A percentile compares a stretch with the other conserved stretches of the same genome.
These are phyloP conservation scores for Besnoitia besnoiti DNA, from an alignment of 169 alveolate species.

Conservation along the genomic window DNA sequence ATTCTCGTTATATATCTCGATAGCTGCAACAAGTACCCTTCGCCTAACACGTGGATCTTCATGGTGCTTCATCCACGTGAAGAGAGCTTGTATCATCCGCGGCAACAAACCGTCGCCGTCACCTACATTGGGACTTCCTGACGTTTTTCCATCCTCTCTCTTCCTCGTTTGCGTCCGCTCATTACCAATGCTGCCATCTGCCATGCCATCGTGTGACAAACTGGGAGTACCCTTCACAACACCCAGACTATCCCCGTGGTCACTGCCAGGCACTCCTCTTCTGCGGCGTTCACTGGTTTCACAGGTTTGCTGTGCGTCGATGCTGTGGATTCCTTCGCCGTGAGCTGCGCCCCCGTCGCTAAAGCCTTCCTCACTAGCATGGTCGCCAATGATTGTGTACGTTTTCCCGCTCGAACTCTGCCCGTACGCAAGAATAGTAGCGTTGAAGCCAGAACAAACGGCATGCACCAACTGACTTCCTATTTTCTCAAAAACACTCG, in stretches of 20 bases:
- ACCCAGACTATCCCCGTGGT: too few relatives aligned
- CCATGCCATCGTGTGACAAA: too few relatives aligned
- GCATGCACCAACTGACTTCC: slow-evolving; percentile 81
- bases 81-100: slow-evolving; percentile 1
- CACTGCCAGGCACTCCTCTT: too few relatives aligned
- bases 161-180: not conserved
- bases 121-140: too few relatives aligned
- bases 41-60: not conserved
- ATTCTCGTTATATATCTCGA: slow-evolving; percentile 52
- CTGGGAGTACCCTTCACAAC: too few relatives aligned
- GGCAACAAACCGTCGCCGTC: slow-evolving; percentile 45
- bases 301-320: too few relatives aligned
- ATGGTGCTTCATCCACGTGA: not conserved
- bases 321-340: not conserved
- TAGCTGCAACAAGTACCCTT: not conserved
- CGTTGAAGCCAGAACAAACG: slow-evolving; percentile 87
- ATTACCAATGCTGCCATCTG: not conserved
- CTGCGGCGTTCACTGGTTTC: too few relatives aligned
- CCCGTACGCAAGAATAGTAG: slow-evolving; percentile 95
- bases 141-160: not conserved
- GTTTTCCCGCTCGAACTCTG: slow-evolving; percentile 98
- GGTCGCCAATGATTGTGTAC: slow-evolving; percentile 93
- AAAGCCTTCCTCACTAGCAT: not conserved
- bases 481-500: slow-evolving; percentile 77
- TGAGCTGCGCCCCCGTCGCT: not conserved